Evolutionary conservation across 2,329 filamentous ascomycete species (phyloP), one percentile per base, ranked within the genome.

Genomic region (Botrytis tulipae): DNA sequence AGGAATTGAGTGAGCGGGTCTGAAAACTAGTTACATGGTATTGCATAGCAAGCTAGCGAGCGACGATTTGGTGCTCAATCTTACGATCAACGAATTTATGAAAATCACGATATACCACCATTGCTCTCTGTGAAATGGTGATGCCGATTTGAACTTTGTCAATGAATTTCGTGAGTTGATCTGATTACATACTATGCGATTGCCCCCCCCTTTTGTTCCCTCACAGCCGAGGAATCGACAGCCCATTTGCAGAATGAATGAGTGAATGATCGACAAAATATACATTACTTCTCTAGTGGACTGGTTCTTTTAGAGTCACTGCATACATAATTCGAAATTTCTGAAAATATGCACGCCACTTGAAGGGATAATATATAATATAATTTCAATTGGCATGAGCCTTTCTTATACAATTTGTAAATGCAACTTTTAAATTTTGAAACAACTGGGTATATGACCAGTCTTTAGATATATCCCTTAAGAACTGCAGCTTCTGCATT

Each of bases 401-500:
- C 4, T 40, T 42, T 54, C 35, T 40, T 42, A 3, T 68, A 18
- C 37, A 44, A n/a, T n/a, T 57, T 5, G 35, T 37, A 57, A 42
- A 68, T 25, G 48, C n/a, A 69, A 69, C 37, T 44, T 42, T 32
- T 9, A 22, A 16, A 40, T 57, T 69, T 14, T 42, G 42, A 10
- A 57, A 69, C 46, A 40, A 44, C 29, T 42, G 48, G 48, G 48
- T 68, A 68, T 68, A 57, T 57, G 40, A 57, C 10, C n/a, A 29
- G 16, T 35, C 66, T n/a, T 42, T 69, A 69, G n/a, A 69, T 87
- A 80, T 91, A 93, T 8, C 95, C 95, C 86, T 97, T 97, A 77
- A 98, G 88, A 18, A 97, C 91, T 37, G 94, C 94, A 42, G 94
- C 94, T 83, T 98, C 95, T 42, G 95, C 94, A 80, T 98, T 98